A percentile compares a stretch with the other conserved stretches of the same genome.
Conservation (phyloP, 2,329 filamentous ascomycete species). For the Cadophora sp. region DNA sequence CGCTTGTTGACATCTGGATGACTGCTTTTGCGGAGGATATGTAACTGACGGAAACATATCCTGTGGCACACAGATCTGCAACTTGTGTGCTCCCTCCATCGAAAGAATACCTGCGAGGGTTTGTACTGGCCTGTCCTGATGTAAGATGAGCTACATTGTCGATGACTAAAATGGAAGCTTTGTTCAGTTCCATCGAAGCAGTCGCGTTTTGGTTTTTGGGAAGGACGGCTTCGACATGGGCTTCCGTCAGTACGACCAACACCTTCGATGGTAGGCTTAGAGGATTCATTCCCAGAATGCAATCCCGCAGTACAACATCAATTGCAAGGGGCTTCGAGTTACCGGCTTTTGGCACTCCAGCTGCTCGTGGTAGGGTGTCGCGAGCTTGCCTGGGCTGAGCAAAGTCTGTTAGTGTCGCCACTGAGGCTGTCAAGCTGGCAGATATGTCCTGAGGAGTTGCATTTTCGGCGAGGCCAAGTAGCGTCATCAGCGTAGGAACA, state of each 20-base stretch:
- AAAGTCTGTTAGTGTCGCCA: slow-evolving; percentile 76
- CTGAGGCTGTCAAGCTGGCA: slow-evolving; percentile 76
- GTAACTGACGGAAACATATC: slow-evolving; percentile 86
- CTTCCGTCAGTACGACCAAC: slow-evolving; percentile 79
- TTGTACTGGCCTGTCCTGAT: slow-evolving; percentile 23
- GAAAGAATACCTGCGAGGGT: slow-evolving; percentile 41
- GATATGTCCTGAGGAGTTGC: slow-evolving; percentile 77
- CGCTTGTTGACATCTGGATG: slow-evolving; percentile 63
- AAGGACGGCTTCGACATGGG: slow-evolving; percentile 71
- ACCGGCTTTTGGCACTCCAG: slow-evolving; percentile 3
- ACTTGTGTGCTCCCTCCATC: slow-evolving; percentile 54
- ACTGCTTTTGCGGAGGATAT: slow-evolving; percentile 80
- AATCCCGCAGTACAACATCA: slow-evolving; percentile 81
- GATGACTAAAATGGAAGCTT: slow-evolving; percentile 82
- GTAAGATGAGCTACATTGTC: slow-evolving; percentile 68
- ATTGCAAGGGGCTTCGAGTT: slow-evolving; percentile 66
- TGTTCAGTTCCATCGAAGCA: slow-evolving; percentile 73
- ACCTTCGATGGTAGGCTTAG: slow-evolving; percentile 77
- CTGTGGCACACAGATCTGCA: slow-evolving; percentile 65
- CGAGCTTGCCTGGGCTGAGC: slow-evolving; percentile 53
- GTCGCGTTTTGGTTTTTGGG: slow-evolving; percentile 70
- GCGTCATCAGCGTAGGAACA: slow-evolving; percentile 80
- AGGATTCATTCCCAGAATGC: slow-evolving; percentile 84
- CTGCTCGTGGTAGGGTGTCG: slow-evolving; percentile 22
- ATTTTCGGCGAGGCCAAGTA: slow-evolving; percentile 74